phyloP scores from a whole-genome alignment of 75 land plant genomes.

The Picea glauca region DNA sequence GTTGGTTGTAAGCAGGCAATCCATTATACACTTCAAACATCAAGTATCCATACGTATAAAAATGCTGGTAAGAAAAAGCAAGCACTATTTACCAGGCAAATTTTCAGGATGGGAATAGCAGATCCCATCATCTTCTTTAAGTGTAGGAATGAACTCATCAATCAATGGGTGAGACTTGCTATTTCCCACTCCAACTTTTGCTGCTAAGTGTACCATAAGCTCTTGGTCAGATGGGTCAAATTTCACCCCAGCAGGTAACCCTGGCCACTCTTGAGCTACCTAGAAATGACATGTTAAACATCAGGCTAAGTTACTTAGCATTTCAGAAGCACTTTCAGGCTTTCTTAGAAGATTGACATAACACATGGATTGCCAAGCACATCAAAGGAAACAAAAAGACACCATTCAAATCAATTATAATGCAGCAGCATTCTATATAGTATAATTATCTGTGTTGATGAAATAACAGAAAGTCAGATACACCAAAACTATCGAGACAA shows the following conservation, averaged over 20 bases:
- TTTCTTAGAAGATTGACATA: background rate
- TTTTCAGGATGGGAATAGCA: constrained; percentile 97
- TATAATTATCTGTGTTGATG: too few species aligned
- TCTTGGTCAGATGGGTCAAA: constrained; percentile 96
- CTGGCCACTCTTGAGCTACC: constrained; percentile 62
- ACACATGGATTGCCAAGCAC: background rate
- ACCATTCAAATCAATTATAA: background rate
- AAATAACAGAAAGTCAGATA: too few species aligned
- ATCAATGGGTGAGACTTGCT: constrained; percentile 70
- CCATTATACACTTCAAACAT: background rate
- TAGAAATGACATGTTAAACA: too few species aligned
- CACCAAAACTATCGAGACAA: too few species aligned
- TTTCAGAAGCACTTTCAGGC: background rate
- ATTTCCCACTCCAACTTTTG: constrained; percentile 50
- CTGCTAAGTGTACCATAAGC: constrained; percentile 85
- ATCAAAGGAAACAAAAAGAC: background rate
- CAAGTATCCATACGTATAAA: background rate
- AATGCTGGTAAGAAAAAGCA: background rate
- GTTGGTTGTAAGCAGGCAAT: background rate
- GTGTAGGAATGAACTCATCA: constrained; percentile 85
- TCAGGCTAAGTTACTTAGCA: background rate
- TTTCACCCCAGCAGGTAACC: constrained; percentile 94
- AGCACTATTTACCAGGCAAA: constrained; percentile 22
- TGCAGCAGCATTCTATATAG: too few species aligned
- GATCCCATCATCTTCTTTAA: constrained; percentile 93